Evolutionary conservation across 2,329 filamentous ascomycete genomes (phyloP).

Genomic region (Xylariaceae sp.): DNA sequence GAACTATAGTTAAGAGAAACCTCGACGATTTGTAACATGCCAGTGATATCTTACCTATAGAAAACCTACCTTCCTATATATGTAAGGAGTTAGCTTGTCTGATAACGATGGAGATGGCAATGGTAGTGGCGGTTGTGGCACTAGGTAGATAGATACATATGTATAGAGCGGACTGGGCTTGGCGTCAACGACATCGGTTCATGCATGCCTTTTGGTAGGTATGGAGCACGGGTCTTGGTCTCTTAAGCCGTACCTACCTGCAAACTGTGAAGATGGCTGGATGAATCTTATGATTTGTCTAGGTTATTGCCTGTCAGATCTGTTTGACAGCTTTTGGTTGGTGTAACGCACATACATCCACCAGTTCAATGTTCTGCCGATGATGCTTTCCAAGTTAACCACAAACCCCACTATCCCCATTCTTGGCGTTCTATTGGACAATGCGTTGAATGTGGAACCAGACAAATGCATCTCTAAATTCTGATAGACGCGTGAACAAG

Average conservation of each 20-base stretch:
- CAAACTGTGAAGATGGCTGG: constrained; percentile 9
- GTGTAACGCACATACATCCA: constrained; percentile 11
- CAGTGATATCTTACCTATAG: not conserved
- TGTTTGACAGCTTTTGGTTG: constrained; percentile 9
- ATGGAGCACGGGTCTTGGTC: too few species aligned
- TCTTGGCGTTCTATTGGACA: constrained; percentile 18
- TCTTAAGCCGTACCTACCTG: too few species aligned
- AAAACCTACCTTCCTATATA: not conserved
- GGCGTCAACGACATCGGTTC: not conserved
- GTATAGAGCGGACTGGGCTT: not conserved
- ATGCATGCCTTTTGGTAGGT: not conserved
- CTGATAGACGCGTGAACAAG: constrained; percentile 18
- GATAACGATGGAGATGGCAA: not conserved
- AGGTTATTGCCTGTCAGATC: too few species aligned
- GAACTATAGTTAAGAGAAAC: not conserved
- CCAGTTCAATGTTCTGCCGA: too few species aligned
- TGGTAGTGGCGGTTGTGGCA: too few species aligned
- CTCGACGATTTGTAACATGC: not conserved
- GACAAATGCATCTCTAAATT: constrained; percentile 7
- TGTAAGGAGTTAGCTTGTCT: not conserved
- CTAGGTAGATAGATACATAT: not conserved
- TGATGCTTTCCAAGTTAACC: constrained; percentile 43
- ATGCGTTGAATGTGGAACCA: constrained; percentile 19
- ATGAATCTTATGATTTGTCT: constrained; percentile 11
- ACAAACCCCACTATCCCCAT: constrained; percentile 47